Percentiles rank a stretch among this genome's conserved stretches.
Conservation (phyloP, 2,329 filamentous ascomycete species). For the Cladosporium sp. region DNA sequence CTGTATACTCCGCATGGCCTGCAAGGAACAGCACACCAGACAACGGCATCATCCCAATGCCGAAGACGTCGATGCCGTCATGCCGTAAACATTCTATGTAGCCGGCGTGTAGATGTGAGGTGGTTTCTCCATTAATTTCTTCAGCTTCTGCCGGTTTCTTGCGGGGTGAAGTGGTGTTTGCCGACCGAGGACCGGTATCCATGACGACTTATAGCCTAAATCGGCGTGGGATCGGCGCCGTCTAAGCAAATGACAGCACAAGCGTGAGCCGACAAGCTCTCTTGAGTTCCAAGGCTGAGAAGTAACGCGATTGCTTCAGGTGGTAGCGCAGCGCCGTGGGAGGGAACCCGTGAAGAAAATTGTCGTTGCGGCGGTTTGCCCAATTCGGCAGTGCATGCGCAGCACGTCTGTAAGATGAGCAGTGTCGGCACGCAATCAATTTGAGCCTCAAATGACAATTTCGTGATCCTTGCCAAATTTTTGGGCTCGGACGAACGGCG, state of each 20-base stretch:
- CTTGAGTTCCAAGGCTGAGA: not conserved
- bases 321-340: no score
- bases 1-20: not conserved
- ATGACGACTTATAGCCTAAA: conserved; percentile 9
- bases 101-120: no score
- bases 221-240: not conserved
- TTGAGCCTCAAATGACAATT: no score
- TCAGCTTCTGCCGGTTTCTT: not conserved
- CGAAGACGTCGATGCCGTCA: not conserved
- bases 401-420: no score
- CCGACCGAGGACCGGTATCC: not conserved
- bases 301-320: not conserved
- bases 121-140: not conserved
- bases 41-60: not conserved
- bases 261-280: not conserved
- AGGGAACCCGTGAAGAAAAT: no score
- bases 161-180: not conserved
- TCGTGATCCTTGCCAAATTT: not conserved
- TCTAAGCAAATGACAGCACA: not conserved
- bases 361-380: no score
- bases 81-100: not conserved
- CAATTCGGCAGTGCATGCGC: no score
- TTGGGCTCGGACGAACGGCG: not conserved
- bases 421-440: no score
- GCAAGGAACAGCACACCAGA: conserved; percentile 1